phyloP scores from a whole-genome alignment of 495 filamentous ascomycete genomes.

The Aspergillus nanangensis region DNA sequence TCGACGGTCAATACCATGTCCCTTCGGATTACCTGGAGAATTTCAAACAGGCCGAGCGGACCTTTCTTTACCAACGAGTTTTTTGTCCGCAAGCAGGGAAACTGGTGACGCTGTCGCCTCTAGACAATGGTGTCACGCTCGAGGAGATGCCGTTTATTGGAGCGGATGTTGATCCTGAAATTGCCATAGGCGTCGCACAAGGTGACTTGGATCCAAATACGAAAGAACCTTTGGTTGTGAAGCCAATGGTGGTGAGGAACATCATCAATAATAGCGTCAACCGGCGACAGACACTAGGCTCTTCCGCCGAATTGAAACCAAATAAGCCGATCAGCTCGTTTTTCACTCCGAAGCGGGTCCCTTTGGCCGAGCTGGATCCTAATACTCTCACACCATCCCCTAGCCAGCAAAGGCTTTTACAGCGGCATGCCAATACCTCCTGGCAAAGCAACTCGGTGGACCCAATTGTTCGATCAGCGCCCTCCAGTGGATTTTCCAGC shows the following conservation, averaged over 20 bases:
- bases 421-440: constrained; percentile 46
- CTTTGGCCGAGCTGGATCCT: constrained; percentile 80
- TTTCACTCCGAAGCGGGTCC: constrained; percentile 71
- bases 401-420: constrained; percentile 58
- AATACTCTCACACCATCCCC: constrained; percentile 76
- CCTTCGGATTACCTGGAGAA: constrained; percentile 71
- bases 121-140: constrained; percentile 52
- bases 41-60: constrained; percentile 82
- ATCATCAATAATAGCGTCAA: constrained; percentile 21
- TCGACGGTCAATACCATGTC: constrained; percentile 78
- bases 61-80: constrained; percentile 91
- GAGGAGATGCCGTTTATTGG: constrained; percentile 78
- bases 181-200: constrained; percentile 71
- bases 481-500: constrained; percentile 30
- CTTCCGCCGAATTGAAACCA: constrained; percentile 55
- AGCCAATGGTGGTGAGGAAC: constrained; percentile 27
- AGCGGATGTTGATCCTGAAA: constrained; percentile 56
- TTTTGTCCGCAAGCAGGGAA: constrained; percentile 71
- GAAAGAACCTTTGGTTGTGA: constrained; percentile 60
- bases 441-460: constrained; percentile 49
- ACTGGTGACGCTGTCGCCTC: constrained; percentile 68
- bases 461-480: constrained; percentile 31
- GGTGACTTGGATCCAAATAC: constrained; percentile 90
- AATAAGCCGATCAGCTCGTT: constrained; percentile 68
- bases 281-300: constrained; percentile 39